These are phyloP conservation scores for Pestalotiopsis fici DNA, from an alignment of 2,329 filamentous ascomycete species.

Conservation along the genomic window DNA sequence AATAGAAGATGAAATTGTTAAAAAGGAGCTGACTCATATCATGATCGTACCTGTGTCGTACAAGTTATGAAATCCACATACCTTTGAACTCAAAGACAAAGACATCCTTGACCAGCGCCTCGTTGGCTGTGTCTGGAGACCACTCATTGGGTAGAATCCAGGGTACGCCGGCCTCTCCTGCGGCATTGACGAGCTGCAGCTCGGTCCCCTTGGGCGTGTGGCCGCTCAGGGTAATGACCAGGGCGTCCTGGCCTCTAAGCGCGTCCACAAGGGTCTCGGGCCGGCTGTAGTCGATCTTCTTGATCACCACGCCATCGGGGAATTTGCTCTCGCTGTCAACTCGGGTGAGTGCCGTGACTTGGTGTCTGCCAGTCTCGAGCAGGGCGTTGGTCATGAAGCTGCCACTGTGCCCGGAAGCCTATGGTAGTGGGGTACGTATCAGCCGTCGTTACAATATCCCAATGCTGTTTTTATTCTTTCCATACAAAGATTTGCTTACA, in stretches of 20 bases:
- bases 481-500: slow-evolving; percentile 39
- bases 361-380: slow-evolving; percentile 48
- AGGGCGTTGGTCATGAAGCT: slow-evolving; percentile 38
- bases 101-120: slow-evolving; percentile 33
- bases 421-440: not conserved
- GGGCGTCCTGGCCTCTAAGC: slow-evolving; percentile 54
- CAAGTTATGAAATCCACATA: slow-evolving; percentile 12
- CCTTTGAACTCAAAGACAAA: slow-evolving; percentile 22
- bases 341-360: slow-evolving; percentile 52
- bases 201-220: slow-evolving; percentile 45
- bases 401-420: slow-evolving; percentile 45
- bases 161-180: slow-evolving; percentile 53
- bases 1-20: not conserved
- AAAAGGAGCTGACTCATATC: not conserved
- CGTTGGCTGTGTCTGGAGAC: slow-evolving; percentile 38
- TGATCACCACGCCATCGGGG: slow-evolving; percentile 44
- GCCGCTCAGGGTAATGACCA: slow-evolving; percentile 55
- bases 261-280: slow-evolving; percentile 45
- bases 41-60: not conserved
- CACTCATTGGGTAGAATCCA: slow-evolving; percentile 56
- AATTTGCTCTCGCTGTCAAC: slow-evolving; percentile 39
- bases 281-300: slow-evolving; percentile 46
- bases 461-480: too few relatives aligned
- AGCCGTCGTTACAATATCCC: not conserved
- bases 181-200: slow-evolving; percentile 52